phyloP scores from a whole-genome alignment of 345 rosid species.

The Bruguiera sexangula region DNA sequence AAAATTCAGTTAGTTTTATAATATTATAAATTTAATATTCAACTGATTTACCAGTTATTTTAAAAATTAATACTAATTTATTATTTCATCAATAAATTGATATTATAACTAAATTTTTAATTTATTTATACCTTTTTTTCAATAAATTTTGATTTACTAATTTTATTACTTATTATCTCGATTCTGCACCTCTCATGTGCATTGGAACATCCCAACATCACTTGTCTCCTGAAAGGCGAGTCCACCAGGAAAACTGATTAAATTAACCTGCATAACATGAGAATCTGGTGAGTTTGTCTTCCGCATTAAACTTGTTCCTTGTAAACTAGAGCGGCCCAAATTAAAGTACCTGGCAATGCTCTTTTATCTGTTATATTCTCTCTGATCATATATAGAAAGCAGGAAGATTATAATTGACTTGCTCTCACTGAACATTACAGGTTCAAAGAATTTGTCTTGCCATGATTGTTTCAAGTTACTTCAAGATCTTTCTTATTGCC shows the following conservation, averaged over 20 bases:
- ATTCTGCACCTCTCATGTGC: too few species aligned
- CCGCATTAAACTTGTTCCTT: not conserved
- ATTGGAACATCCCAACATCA: too few species aligned
- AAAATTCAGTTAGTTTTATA: too few species aligned
- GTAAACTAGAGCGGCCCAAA: conserved; percentile 4
- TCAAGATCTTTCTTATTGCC: conserved; percentile 64
- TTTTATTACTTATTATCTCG: too few species aligned
- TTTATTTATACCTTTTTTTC: too few species aligned
- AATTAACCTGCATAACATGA: conserved; percentile 41
- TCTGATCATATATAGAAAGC: not conserved
- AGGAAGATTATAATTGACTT: not conserved
- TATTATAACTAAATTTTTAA: too few species aligned
- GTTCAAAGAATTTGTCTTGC: conserved; percentile 45
- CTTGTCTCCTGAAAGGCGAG: conserved; percentile 51
- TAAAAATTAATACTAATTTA: too few species aligned
- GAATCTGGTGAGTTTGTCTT: conserved; percentile 12
- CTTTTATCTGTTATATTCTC: not conserved
- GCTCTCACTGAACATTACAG: conserved; percentile 24
- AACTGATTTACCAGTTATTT: too few species aligned
- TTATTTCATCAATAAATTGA: too few species aligned
- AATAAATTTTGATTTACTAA: too few species aligned
- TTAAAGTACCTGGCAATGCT: conserved; percentile 42
- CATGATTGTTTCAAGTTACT: conserved; percentile 67
- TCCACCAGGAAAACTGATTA: conserved; percentile 55
- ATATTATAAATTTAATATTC: too few species aligned